These are phyloP conservation scores for Triangularia verruculosa DNA, from an alignment of 2,329 filamentous ascomycete species.

Conservation along the genomic window DNA sequence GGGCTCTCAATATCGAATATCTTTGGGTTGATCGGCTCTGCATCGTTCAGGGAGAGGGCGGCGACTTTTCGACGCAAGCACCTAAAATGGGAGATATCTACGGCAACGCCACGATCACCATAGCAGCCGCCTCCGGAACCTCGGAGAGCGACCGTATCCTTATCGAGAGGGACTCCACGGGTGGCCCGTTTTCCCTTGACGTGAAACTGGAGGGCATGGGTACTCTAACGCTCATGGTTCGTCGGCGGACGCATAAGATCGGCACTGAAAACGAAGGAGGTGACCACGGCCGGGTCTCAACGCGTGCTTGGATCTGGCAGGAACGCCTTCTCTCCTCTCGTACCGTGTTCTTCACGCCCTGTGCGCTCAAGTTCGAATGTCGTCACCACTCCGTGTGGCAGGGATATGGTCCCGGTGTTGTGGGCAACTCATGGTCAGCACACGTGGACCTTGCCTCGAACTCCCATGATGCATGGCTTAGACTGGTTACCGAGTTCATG, in stretches of 20 bases:
- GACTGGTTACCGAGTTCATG: conserved; percentile 10
- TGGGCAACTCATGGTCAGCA: conserved; percentile 9
- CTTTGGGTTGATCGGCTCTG: conserved; percentile 16
- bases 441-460: not conserved
- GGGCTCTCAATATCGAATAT: conserved; percentile 3
- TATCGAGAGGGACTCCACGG: not conserved
- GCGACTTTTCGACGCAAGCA: conserved; percentile 6
- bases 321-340: conserved; percentile 11
- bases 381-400: conserved; percentile 10
- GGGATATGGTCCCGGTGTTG: conserved; percentile 3
- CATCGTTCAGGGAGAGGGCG: conserved; percentile 8
- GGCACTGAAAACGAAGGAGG: conserved; percentile 9
- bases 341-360: conserved; percentile 10
- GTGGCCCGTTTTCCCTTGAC: not conserved
- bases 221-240: not conserved
- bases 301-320: conserved; percentile 14
- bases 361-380: conserved; percentile 15
- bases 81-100: conserved; percentile 13
- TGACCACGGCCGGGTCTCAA: conserved; percentile 11
- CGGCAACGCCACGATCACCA: conserved; percentile 9
- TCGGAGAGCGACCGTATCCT: conserved; percentile 9
- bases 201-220: not conserved
- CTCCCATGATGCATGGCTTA: not conserved
- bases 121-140: conserved; percentile 6
- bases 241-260: conserved; percentile 3